These are phyloP conservation scores for Microdochium paspali DNA, from an alignment of 2,329 filamentous ascomycete genomes.

Conservation along the genomic window DNA sequence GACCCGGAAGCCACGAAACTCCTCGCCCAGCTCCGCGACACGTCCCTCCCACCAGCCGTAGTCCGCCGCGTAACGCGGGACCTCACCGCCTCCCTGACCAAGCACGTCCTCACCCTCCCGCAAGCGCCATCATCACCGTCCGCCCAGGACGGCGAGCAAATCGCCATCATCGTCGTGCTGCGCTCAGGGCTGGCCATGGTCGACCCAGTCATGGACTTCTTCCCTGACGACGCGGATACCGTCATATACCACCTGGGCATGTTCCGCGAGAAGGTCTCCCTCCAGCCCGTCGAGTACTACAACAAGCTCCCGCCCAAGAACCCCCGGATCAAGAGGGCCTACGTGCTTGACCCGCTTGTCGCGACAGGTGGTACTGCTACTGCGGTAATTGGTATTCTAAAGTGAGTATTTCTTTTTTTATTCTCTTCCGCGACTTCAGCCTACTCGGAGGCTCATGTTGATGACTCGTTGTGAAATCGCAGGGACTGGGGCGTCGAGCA, in stretches of 20 bases:
- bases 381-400: slow-evolving; percentile 78
- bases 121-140: not conserved
- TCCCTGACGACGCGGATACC: slow-evolving; percentile 13
- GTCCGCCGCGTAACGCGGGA: slow-evolving; percentile 12
- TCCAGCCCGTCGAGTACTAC: slow-evolving; percentile 93
- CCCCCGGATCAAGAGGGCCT: slow-evolving; percentile 21
- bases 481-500: slow-evolving; percentile 84
- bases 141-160: slow-evolving; percentile 9
- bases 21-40: slow-evolving; percentile 8
- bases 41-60: slow-evolving; percentile 4
- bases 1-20: not conserved
- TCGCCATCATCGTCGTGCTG: slow-evolving; percentile 22
- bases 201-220: slow-evolving; percentile 20
- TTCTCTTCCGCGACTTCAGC: not conserved
- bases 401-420: not conserved
- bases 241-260: slow-evolving; percentile 76
- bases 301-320: slow-evolving; percentile 83
- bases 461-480: not conserved
- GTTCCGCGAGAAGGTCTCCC: slow-evolving; percentile 80
- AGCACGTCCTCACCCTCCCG: slow-evolving; percentile 8
- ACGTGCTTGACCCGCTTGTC: slow-evolving; percentile 80
- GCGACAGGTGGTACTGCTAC: slow-evolving; percentile 85
- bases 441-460: not conserved
- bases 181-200: slow-evolving; percentile 27
- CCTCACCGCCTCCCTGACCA: slow-evolving; percentile 14